Evolutionary conservation across 371 early-diverging fungal genomes (phyloP).

Genomic region (Batkoa obscura): DNA sequence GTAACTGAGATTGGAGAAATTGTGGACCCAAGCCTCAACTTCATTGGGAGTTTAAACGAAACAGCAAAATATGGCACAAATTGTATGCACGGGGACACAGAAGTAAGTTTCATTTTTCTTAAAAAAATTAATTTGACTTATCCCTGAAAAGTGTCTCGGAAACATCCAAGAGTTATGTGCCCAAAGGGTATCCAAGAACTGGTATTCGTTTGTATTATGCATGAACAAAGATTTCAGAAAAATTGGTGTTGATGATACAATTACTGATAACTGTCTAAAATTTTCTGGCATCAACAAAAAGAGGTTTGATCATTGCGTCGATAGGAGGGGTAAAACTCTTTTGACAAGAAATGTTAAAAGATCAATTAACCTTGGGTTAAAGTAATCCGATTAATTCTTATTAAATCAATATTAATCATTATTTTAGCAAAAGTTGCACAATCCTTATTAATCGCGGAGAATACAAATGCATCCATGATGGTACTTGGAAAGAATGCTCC

Average conservation of each 20-base stretch:
- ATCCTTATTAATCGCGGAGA: not conserved
- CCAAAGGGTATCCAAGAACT: not conserved
- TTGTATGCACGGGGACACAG: not conserved
- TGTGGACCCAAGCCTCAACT: not conserved
- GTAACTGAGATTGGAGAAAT: not conserved
- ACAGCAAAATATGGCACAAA: not conserved
- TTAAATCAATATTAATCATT: not conserved
- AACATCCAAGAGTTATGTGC: conserved; percentile 3
- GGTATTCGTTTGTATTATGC: not conserved
- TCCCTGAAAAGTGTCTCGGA: not conserved
- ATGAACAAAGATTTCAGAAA: not conserved
- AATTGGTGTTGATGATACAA: not conserved
- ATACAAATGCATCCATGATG: not conserved
- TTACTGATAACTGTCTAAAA: not conserved
- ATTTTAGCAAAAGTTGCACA: not conserved
- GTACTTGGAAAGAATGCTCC: conserved; percentile 1
- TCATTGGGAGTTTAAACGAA: not conserved
- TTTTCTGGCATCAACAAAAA: not conserved
- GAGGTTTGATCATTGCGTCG: not conserved
- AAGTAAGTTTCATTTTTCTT: not conserved
- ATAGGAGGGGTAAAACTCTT: not conserved
- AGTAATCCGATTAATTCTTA: not conserved
- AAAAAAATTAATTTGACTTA: not conserved
- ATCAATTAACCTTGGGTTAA: not conserved
- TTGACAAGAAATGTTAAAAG: not conserved